These are phyloP conservation scores for Lantana camara DNA, from an alignment of 257 asterid species.

Conservation along the genomic window DNA sequence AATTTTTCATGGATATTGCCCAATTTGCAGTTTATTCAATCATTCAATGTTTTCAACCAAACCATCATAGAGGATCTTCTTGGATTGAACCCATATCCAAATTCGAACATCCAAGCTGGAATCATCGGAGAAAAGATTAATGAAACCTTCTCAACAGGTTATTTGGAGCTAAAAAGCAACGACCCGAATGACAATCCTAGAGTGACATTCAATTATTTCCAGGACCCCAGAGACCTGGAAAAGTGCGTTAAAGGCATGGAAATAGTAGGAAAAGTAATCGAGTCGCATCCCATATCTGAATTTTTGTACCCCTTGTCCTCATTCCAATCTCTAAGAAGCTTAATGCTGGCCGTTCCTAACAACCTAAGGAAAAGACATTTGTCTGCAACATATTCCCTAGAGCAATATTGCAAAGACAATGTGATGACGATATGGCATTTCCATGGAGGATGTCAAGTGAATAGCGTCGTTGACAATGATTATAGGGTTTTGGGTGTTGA, in stretches of 20 bases:
- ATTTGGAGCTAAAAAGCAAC: conserved; percentile 42
- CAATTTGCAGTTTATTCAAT: no score
- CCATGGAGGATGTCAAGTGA: conserved; percentile 66
- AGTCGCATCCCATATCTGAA: conserved; percentile 35
- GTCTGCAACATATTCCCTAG: conserved; percentile 41
- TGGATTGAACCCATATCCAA: no score
- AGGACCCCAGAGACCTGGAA: conserved; percentile 49
- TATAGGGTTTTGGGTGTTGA: conserved; percentile 51
- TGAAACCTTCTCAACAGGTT: conserved; percentile 57
- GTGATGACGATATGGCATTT: conserved; percentile 72
- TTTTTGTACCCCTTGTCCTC: conserved; percentile 43
- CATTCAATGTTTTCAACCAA: no score
- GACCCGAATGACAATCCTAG: conserved; percentile 51
- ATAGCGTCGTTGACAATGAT: conserved; percentile 48
- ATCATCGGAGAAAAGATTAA: conserved; percentile 42
- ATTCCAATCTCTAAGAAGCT: conserved; percentile 28
- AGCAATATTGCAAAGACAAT: conserved; percentile 58
- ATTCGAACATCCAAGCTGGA: no score
- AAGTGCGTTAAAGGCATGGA: conserved; percentile 55
- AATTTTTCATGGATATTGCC: no score
- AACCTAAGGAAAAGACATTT: conserved; percentile 46
- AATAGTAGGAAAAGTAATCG: conserved; percentile 35
- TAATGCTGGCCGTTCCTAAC: conserved; percentile 41
- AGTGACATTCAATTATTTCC: conserved; percentile 62
- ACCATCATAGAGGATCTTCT: no score